Base-by-base conservation (phyloP, 345 rosid species). In the Fremontodendron californicum region DNA sequence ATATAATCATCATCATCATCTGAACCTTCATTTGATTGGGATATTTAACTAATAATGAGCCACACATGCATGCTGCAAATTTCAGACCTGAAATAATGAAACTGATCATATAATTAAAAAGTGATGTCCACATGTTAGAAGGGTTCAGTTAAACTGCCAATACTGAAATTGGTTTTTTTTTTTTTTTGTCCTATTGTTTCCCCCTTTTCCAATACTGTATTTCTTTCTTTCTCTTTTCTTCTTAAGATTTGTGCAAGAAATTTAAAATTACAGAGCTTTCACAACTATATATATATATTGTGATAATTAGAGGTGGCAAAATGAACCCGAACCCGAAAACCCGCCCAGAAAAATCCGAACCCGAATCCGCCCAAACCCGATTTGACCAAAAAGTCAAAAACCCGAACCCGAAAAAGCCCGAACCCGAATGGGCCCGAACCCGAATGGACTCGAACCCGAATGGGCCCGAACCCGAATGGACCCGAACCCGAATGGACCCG, bases 1-100 rank as follows among this genome's bases (percentile, higher is more conserved):
- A 29, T 13, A 5, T 75, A 45, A 51, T 76, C 55, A n/a, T n/a
- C 76, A 76, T 77, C 39, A 71, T 74, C 49, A 70, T 37, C 46
- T 64, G 45, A 64, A 64, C 27, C 45, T 64, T 58, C 8, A 19
- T 12, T 37, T 58, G 35, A 58, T 77, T 25, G 9, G n/a, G n/a
- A 73, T 73, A 25, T 58, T 25, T 37, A 65, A 39, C 27, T n/a
- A 64, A 64, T 35, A 39, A 65, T 65, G 46, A 65, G 48, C 46
- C 46, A 40, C 70, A 39, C 48, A 65, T n/a, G 70, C 48, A 65
- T n/a, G 70, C 48, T 65, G 70, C 48, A 65, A 37, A 64, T 39
- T 37, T n/a, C 69, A 35, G 69, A 64, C 27, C 46, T 64, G 46
- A 37, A n/a, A 37, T 3, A 64, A 19, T 64, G 15, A 39, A 58